phyloP scores from a whole-genome alignment of 2,329 filamentous ascomycete genomes.

The Aspergillus luchuensis region DNA sequence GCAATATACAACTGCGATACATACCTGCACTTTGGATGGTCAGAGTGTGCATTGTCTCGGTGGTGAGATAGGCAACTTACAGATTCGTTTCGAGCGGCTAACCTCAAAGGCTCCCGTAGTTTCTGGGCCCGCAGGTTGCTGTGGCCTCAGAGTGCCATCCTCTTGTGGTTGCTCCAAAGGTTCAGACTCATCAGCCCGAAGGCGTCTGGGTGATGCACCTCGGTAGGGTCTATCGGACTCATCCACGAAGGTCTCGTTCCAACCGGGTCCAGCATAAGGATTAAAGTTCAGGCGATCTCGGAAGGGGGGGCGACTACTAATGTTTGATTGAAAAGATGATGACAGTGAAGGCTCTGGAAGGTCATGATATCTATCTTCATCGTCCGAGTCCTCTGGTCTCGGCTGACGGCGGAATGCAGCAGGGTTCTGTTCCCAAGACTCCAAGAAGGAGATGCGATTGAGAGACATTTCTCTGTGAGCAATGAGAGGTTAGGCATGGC shows the following conservation, averaged over 20 bases:
- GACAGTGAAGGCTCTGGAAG: conserved; percentile 33
- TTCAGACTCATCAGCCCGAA: conserved; percentile 21
- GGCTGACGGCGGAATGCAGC: conserved; percentile 30
- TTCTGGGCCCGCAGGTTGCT: conserved; percentile 24
- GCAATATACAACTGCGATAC: conserved; percentile 69
- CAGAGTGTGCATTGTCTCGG: background rate
- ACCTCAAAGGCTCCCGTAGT: conserved; percentile 56
- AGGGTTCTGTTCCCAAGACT: conserved; percentile 45
- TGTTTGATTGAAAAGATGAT: conserved; percentile 40
- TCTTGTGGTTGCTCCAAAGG: conserved; percentile 11
- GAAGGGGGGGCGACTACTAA: conserved; percentile 23
- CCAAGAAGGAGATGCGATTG: conserved; percentile 46
- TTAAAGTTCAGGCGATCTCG: conserved; percentile 46
- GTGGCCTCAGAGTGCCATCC: conserved; percentile 19
- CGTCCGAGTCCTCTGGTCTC: conserved; percentile 29
- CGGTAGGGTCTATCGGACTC: conserved; percentile 27
- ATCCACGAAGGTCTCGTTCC: conserved; percentile 35
- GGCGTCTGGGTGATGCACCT: conserved; percentile 24
- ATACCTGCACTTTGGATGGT: conserved; percentile 63
- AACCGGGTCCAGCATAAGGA: conserved; percentile 43
- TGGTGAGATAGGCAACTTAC: conserved; percentile 41
- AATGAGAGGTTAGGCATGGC: background rate
- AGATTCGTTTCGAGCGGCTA: conserved; percentile 53
- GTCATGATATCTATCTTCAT: conserved; percentile 31
- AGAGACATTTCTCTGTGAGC: conserved; percentile 41